Base-by-base conservation (phyloP, 139 green algal genomes). In the Axilococcus clingmanii region DNA sequence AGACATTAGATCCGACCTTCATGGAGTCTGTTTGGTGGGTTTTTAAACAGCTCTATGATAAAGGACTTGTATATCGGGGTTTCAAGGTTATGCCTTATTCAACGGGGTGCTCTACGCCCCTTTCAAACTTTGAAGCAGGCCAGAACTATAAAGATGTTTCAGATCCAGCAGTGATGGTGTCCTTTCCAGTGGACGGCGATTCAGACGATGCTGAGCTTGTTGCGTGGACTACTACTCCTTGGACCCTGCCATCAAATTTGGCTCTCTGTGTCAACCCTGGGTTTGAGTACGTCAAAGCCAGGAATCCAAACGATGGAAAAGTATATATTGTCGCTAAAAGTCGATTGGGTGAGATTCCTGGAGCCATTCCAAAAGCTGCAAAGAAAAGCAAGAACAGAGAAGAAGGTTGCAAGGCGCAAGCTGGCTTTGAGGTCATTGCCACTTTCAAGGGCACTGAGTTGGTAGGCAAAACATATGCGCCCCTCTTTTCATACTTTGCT, bases 31-130 rank as follows among this genome's bases (percentile, higher is more conserved):
- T 95, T 36, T 96, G 87, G 87, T 99, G 92, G 92, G 92, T 96
- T 9, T 99, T 99, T 73, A 83, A 80, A 59, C 75, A 93, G 69
- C 83, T 99, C 31, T 76, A 77, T 59, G 75, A 87, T 32, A 96
- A 96, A 71, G 86, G 80, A 22, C 77, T 99, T 7, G 93, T 99
- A 25, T 99, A 99, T 75, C 60, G 73, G 1, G 93, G 93, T 33
- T 97, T 95, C 83, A 99, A 99, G 83, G 91, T 99, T 6, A 99
- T 99, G 93, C 92, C 93, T 42, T 98, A 95, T 70, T 95, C 84
- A 35, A 97, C 90, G 2, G 87, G 75, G 25, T 94, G 83, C 65
- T 74, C 69, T 66, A 99, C 93, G 1, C 70, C 86, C 8, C 72
- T 99, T 20, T 94, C 84, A 59, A 99, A 99, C 71, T 98, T 98